Base-by-base conservation (phyloP, 345 rosid species). In the Angophora floribunda region DNA sequence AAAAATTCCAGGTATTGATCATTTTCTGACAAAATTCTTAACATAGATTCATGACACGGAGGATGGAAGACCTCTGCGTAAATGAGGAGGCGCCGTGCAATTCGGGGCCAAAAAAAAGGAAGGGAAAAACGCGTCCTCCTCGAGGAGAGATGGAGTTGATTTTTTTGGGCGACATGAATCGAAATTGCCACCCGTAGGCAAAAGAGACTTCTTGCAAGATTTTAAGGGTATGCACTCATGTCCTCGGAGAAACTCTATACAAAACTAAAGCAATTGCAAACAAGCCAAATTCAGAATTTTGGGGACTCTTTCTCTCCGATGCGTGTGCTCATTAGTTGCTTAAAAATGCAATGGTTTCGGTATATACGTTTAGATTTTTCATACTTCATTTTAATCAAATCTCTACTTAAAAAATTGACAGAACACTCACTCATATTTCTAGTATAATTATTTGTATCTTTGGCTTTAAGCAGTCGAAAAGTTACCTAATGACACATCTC, bases 11-110 rank as follows among this genome's bases (percentile, higher is more conserved):
- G 24, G 7, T 21, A 36, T 32, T 1, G 45, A 36, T 41, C 80
- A 32, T 17, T 70, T 70, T 26, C 19, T 75, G 0, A 36, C 82
- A 19, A 36, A 36, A 4, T 36, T 75, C 2, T 36, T 19, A 55
- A 19, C 17, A 9, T 36, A 0, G 32, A 70, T 70, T 36, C 22
- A 9, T 3, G 26, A 17, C 7, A 11, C 2, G 0, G 3, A 17
- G 80, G 82, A 36, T 36, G 47, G 80, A 32, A 17, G 47, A 36
- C 41, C 80, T 36, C 24, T 3, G 0, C 82, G 47, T 36, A 70
- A 5, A 75, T 19, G 17, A 75, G 24, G 82, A 1, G 26, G 4
- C 14, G 13, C 49, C 13, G 13, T 41, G 49, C 82, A 36, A 75
- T 36, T 41, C 14, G 84, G 49, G 84, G 4, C 49, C 49, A 10